Evolutionary conservation across 345 rosid species (phyloP).

Genomic region (Cardiospermum halicacabum): DNA sequence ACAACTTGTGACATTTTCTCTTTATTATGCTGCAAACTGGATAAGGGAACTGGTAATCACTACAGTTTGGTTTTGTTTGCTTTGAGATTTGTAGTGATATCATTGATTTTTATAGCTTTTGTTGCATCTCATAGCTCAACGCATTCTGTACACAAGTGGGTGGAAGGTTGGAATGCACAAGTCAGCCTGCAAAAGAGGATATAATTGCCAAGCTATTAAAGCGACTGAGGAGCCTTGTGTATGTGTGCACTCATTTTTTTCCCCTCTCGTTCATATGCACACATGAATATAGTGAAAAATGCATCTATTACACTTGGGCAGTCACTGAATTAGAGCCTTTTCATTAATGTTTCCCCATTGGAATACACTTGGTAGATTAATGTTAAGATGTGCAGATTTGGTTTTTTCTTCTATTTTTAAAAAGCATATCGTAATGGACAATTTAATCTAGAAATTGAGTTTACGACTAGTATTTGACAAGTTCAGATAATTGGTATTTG

Average conservation of each 20-base stretch:
- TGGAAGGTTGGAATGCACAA: conserved; percentile 45
- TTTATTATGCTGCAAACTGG: conserved; percentile 77
- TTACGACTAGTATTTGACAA: no score
- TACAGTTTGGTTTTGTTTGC: conserved; percentile 13
- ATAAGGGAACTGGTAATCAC: conserved; percentile 67
- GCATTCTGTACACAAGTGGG: conserved; percentile 73
- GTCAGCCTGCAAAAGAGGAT: conserved; percentile 60
- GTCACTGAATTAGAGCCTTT: no score
- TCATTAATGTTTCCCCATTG: no score
- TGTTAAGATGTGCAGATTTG: no score
- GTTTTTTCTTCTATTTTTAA: no score
- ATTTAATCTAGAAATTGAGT: no score
- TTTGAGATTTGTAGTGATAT: conserved; percentile 7
- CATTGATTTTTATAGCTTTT: conserved; percentile 19
- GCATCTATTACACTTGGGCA: no score
- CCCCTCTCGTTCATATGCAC: no score
- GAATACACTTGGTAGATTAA: no score
- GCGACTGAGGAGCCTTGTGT: conserved; percentile 77
- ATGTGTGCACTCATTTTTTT: conserved; percentile 24
- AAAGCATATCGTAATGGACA: no score
- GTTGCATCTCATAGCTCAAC: conserved; percentile 51
- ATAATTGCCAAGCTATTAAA: conserved; percentile 56
- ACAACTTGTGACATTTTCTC: conserved; percentile 51
- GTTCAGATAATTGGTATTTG: no score
- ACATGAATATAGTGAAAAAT: no score